phyloP scores from a whole-genome alignment of 2,329 filamentous ascomycete genomes.

The Helotiales sp. region DNA sequence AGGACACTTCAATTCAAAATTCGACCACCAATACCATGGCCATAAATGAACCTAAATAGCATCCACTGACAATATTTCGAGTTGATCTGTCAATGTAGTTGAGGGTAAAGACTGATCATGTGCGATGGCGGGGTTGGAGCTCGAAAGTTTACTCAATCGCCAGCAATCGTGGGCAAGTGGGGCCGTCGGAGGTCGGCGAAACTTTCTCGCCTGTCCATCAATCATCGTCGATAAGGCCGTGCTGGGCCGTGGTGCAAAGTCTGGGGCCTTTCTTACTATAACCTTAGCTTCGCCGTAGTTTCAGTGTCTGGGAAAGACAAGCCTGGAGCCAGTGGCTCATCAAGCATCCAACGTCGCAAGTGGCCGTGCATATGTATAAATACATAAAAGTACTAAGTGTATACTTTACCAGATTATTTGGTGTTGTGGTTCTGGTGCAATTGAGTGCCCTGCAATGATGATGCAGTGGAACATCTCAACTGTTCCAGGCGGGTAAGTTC shows the following conservation, averaged over 20 bases:
- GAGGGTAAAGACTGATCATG: background rate
- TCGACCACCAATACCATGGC: background rate
- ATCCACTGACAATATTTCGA: background rate
- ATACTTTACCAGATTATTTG: too few relatives aligned
- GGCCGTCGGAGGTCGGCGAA: background rate
- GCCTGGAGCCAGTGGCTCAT: background rate
- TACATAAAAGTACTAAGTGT: too few relatives aligned
- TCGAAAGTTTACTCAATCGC: background rate
- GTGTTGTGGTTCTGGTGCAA: background rate
- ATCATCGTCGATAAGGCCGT: too few relatives aligned
- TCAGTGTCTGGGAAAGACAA: background rate
- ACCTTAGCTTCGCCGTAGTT: background rate
- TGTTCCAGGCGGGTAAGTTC: background rate
- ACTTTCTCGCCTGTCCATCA: background rate
- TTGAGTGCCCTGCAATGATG: background rate
- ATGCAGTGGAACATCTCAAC: background rate
- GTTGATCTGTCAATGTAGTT: background rate
- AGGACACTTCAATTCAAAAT: background rate
- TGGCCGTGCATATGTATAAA: background rate
- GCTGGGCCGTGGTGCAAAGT: too few relatives aligned
- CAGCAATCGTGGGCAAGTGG: too few relatives aligned
- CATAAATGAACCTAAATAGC: background rate
- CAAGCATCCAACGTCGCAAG: background rate
- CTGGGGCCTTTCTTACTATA: background rate
- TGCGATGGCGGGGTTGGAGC: constrained; percentile 4